Conservation (phyloP, 169 alveolate species). For the Plasmodium billcollinsi region DNA sequence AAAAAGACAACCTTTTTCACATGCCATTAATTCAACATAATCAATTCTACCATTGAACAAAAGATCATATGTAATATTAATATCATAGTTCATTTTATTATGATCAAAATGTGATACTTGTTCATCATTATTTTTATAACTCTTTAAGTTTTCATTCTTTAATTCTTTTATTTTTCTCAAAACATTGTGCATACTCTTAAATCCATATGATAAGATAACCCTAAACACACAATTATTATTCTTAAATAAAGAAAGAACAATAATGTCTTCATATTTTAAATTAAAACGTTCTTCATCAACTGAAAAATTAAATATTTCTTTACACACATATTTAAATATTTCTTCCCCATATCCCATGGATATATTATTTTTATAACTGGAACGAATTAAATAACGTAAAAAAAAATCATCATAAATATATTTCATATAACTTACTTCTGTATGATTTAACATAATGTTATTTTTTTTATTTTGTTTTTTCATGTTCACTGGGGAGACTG, state of each 20-base stretch:
- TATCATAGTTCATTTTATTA: slow-evolving; percentile 3
- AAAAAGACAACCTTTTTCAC: slow-evolving; percentile 70
- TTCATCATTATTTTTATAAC: neutral
- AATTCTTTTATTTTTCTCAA: slow-evolving; percentile 28
- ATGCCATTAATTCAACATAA: slow-evolving; percentile 67
- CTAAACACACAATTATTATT: slow-evolving; percentile 24
- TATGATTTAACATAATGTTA: neutral
- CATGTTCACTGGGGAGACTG: neutral
- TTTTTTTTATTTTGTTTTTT: neutral
- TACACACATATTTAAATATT: slow-evolving; percentile 60
- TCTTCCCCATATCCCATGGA: slow-evolving; percentile 74
- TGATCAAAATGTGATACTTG: neutral
- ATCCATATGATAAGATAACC: slow-evolving; percentile 63
- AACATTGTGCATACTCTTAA: slow-evolving; percentile 66
- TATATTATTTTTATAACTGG: slow-evolving; percentile 41
- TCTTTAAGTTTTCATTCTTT: neutral
- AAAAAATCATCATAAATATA: slow-evolving; percentile 9
- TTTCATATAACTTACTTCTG: neutral
- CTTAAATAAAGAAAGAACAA: slow-evolving; percentile 38
- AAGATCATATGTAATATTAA: slow-evolving; percentile 36
- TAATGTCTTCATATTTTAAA: slow-evolving; percentile 41
- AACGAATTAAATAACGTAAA: slow-evolving; percentile 12
- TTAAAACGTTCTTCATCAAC: slow-evolving; percentile 25
- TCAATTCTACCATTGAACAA: slow-evolving; percentile 46
- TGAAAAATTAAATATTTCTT: slow-evolving; percentile 11